These are phyloP conservation scores for Hanseniaspora clermontiae DNA, from an alignment of 805 yeast genomes.

Conservation along the genomic window DNA sequence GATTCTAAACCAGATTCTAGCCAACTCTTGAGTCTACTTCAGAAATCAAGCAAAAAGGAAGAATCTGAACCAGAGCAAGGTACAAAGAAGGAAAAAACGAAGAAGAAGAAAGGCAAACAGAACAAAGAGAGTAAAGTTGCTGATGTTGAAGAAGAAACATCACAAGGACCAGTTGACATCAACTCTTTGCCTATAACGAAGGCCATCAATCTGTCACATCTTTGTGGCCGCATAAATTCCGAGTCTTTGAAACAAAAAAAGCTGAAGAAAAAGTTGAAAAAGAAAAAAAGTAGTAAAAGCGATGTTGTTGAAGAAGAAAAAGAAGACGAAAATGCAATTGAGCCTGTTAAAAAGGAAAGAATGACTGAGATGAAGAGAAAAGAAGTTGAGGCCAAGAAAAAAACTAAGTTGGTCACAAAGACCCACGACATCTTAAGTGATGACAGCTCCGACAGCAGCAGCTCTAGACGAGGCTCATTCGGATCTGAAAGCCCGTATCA, in stretches of 20 bases:
- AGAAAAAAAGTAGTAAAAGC: background rate
- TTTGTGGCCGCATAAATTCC: slow-evolving; percentile 6
- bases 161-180: background rate
- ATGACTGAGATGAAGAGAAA: background rate
- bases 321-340: background rate
- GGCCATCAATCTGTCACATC: slow-evolving; percentile 10
- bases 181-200: slow-evolving; percentile 11
- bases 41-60: background rate
- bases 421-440: background rate
- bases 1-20: background rate
- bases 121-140: background rate
- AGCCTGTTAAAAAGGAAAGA: slow-evolving; percentile 2
- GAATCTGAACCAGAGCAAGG: background rate
- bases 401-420: background rate
- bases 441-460: background rate
- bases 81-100: background rate
- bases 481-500: background rate
- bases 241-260: slow-evolving; percentile 3
- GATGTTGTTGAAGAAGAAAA: background rate
- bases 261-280: slow-evolving; percentile 9
- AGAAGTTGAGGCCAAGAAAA: slow-evolving; percentile 1
- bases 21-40: background rate
- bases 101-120: background rate
- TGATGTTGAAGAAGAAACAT: background rate
- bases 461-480: background rate